Evolutionary conservation across 2,329 filamentous ascomycete genomes (phyloP), one percentile per base, ranked within the genome.

Genomic region (Sporothrix schenckii): DNA sequence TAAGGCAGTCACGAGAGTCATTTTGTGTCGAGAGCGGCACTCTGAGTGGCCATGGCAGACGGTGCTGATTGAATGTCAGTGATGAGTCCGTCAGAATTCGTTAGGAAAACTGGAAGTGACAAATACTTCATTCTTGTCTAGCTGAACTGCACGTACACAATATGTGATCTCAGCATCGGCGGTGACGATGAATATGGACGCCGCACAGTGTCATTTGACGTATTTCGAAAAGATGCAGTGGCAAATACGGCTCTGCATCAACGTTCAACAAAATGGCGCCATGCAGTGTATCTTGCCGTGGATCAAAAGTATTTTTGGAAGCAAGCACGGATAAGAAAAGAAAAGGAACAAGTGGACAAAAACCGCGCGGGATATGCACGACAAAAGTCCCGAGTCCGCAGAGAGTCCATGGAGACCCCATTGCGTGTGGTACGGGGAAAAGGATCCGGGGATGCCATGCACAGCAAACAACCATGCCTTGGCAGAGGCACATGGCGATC

Each of bases 251-350:
- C 16, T 2, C 13, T 2, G 16, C 58, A 27, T n/a, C 11, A 5
- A 14, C n/a, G 4, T 41, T 3, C 16, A 60, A 1, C 1, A 41
- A 21, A 21, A 14, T 10, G 16, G 5, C 30, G 2, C 9, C n/a
- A 34, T 47, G 39, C 27, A 21, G 39, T 13, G 39, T 47, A 47
- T 63, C 21, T 39, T 63, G 39, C 58, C 58, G 58, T 47, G 21
- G 3, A 5, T 11, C 14, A 65, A n/a, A 39, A n/a, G 61, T 52
- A 66, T 66, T 66, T 66, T 66, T 66, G 61, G 61, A 66, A 66
- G 56, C 61, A 41, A 54, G 65, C 65, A 54, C 7, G 30, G 39
- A 21, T 21, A 41, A 21, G 49, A 19, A 66, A 49, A 49, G 30
- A 34, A 44, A 61, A 34, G 56, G 21, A 34, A 24, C 10, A 19